A percentile compares a stretch with the other conserved stretches of the same genome.
Conservation (phyloP, 768 basidiomycete genomes). For the Inosperma sp. region DNA sequence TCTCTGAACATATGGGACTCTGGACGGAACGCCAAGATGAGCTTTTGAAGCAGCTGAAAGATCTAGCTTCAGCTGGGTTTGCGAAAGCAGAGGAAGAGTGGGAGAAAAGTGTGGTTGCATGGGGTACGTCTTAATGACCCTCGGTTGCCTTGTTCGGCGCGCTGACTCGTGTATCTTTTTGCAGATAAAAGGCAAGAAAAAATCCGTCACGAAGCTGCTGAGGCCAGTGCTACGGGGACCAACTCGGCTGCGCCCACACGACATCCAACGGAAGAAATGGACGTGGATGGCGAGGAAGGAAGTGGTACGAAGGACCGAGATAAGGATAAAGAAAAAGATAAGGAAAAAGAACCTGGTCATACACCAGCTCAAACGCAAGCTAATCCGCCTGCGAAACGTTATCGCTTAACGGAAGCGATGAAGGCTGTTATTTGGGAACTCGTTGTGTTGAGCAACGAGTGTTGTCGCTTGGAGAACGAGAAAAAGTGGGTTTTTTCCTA, state of each 20-base stretch:
- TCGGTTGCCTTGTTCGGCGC: too few relatives aligned
- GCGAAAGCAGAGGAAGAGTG: conserved; percentile 70
- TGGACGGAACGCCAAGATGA: conserved; percentile 65
- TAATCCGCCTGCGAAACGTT: conserved; percentile 70
- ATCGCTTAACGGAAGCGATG: conserved; percentile 76
- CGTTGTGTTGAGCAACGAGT: conserved; percentile 78
- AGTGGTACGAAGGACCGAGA: conserved; percentile 22
- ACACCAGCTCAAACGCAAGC: conserved; percentile 17
- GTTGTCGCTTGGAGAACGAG: conserved; percentile 57
- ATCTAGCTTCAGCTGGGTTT: conserved; percentile 61
- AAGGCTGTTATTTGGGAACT: conserved; percentile 76
- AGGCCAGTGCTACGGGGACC: conserved; percentile 27
- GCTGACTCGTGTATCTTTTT: too few relatives aligned
- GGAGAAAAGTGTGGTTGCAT: conserved; percentile 62
- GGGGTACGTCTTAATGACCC: conserved; percentile 68
- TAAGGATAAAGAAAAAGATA: conserved; percentile 27
- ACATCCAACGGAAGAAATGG: conserved; percentile 46
- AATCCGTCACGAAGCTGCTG: conserved; percentile 31
- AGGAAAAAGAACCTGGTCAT: conserved; percentile 32
- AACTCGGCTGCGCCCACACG: conserved; percentile 39
- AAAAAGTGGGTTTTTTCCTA: conserved; percentile 35
- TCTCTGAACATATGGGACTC: conserved; percentile 62
- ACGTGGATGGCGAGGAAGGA: conserved; percentile 34
- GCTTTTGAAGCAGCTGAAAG: conserved; percentile 57
- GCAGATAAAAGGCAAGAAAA: conserved; percentile 59